Evolutionary conservation across 2,329 filamentous ascomycete species (phyloP), one percentile per base, ranked within the genome.

Genomic region (Colletotrichum spinosum): DNA sequence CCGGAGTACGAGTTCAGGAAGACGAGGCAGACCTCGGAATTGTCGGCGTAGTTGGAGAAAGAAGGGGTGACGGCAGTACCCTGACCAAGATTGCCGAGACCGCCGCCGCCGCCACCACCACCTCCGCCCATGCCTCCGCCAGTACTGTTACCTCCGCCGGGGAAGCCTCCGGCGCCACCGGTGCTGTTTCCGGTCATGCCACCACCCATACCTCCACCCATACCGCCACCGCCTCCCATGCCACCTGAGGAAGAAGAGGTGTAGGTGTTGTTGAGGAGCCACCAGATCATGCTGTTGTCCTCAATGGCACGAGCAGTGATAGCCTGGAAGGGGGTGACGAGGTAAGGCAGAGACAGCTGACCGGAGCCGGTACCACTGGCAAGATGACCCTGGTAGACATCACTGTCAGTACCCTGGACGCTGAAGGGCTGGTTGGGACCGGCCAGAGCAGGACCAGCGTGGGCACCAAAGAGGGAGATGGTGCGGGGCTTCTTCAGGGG

Each of bases 401-500:
- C 60, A 33, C 53, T 57, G 39, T 51, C 54, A 39, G 60, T 58
- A 4, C 60, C 60, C n/a, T 58, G 53, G 6, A 62, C 60, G 38
- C 53, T 58, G 46, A 62, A 62, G 0, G 53, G 39, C 54, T 62
- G 60, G 13, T 62, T 62, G 2, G 60, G 60, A 0, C 60, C 60
- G 34, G 53, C 60, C 3, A 62, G 45, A 13, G 60, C 55, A 7
- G 60, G 50, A 1, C 56, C 56, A 50, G 60, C 60, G 42, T 59
- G 56, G 4, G 55, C 25, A 7, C 60, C 60, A 8, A 64, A 64
- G 49, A 64, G 55, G 8, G 60, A 60, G 42, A 64, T 60, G 37
- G 56, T 59, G 12, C 60, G 60, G 12, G 60, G 60, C 84, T 82
- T 82, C 60, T 83, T 85, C 2, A 91, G 76, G 1, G 92, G 92